Evolutionary conservation across 768 basidiomycete genomes (phyloP).

Genomic region (Lactarius vividus): DNA sequence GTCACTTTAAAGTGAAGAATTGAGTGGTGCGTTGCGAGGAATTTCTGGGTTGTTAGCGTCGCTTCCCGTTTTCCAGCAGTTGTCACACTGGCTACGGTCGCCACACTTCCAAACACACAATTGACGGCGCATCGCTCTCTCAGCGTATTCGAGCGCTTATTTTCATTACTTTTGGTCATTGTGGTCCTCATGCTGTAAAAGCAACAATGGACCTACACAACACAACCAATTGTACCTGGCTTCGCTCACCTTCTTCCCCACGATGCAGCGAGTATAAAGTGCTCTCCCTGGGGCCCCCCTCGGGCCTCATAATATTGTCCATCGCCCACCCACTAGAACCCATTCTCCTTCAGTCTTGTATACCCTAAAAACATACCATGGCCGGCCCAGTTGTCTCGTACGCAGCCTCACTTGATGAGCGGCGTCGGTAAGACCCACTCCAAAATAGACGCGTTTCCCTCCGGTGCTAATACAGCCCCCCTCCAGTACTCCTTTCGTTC

Average conservation of each 20-base stretch:
- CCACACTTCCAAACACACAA: not conserved
- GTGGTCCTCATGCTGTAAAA: not conserved
- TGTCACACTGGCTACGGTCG: not conserved
- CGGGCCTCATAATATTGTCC: not conserved
- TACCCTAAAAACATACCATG: constrained; percentile 2
- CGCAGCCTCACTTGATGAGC: constrained; percentile 3
- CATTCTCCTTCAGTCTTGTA: not conserved
- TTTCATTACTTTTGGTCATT: not conserved
- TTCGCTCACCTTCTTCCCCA: not conserved
- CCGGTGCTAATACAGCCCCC: not conserved
- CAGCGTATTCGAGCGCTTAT: not conserved
- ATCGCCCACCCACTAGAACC: not conserved
- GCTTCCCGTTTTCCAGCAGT: not conserved
- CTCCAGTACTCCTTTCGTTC: not conserved
- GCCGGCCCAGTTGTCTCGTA: constrained; percentile 20
- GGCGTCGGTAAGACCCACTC: constrained; percentile 7
- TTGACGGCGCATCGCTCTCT: not conserved
- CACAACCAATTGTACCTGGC: constrained; percentile 2
- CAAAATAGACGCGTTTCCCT: not conserved
- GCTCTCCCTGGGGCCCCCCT: not conserved
- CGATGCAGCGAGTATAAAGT: not conserved
- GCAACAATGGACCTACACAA: not conserved
- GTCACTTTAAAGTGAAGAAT: not conserved
- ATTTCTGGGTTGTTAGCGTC: not conserved
- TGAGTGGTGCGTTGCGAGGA: not conserved